phyloP scores from a whole-genome alignment of 2,329 filamentous ascomycete species.

The Aspergillus sp. region DNA sequence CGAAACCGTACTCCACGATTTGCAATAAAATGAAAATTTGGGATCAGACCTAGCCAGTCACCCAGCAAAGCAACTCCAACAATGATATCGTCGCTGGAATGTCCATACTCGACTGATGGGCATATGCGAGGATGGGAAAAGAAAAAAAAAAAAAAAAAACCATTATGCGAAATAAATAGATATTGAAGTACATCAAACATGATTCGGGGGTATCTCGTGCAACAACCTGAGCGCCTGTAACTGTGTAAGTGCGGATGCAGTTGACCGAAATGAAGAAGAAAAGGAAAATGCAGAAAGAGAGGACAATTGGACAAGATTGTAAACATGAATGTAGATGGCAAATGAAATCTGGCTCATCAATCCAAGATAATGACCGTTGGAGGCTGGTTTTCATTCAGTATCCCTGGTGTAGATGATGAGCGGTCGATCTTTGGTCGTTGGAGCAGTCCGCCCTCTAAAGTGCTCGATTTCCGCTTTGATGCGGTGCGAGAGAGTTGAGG shows the following conservation, averaged over 20 bases:
- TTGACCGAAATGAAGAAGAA: neutral
- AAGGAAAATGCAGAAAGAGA: neutral
- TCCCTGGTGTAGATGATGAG: neutral
- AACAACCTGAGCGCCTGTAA: conserved; percentile 11
- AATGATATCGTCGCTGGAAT: neutral
- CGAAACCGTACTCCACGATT: neutral
- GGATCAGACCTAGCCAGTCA: neutral
- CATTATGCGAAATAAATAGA: neutral
- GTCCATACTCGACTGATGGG: neutral
- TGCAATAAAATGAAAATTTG: neutral
- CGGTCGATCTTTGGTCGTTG: conserved; percentile 17
- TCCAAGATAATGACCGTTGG: conserved; percentile 24
- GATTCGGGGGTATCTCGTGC: conserved; percentile 5
- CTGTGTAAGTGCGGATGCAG: conserved; percentile 2
- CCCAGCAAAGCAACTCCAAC: neutral
- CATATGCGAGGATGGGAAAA: neutral
- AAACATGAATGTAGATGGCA: neutral
- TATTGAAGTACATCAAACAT: neutral
- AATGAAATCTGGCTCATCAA: conserved; percentile 8
- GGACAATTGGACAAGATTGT: neutral
- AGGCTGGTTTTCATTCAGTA: neutral
- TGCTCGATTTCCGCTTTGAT: conserved; percentile 19
- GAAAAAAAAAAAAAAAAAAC: neutral
- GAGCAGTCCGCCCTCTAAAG: conserved; percentile 1
- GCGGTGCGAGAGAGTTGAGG: neutral